Percentiles rank a stretch among this genome's conserved stretches.
phyloP scores from a whole-genome alignment of 202 grass and related monocot genomes.

The Panicum virgatum region DNA sequence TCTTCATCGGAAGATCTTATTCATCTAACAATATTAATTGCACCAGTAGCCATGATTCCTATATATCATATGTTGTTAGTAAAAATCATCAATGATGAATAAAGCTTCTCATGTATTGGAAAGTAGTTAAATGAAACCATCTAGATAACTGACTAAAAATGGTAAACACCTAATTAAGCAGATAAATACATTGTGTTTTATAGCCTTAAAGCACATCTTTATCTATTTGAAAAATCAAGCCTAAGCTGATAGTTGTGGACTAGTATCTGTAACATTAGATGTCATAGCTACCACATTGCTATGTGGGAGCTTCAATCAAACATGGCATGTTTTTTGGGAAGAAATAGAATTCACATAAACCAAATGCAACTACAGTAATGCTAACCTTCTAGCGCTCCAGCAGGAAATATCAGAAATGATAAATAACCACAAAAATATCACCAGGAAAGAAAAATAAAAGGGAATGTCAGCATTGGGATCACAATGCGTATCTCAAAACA shows the following conservation, averaged over 20 bases:
- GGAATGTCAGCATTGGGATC: neutral
- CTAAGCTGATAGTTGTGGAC: constrained; percentile 12
- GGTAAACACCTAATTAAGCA: constrained; percentile 11
- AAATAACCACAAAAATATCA: neutral
- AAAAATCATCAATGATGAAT: neutral
- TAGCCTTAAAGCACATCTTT: neutral
- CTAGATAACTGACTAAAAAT: constrained; percentile 9
- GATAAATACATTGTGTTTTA: neutral
- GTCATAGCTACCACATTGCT: neutral
- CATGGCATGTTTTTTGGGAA: no score
- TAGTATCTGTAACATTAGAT: neutral
- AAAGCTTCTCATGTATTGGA: neutral
- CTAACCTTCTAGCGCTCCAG: neutral
- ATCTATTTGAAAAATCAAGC: neutral
- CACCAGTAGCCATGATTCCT: constrained; percentile 96
- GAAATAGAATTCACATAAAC: no score
- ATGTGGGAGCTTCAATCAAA: neutral
- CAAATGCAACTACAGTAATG: no score
- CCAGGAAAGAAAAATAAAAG: neutral
- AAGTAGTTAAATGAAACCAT: constrained; percentile 11
- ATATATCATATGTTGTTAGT: constrained; percentile 22
- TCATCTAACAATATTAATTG: constrained; percentile 93
- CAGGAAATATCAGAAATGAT: neutral
- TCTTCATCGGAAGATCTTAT: constrained; percentile 71
- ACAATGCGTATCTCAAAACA: constrained; percentile 10